phyloP scores from a whole-genome alignment of 129 eudicot species.

The Flaveria sonorensis region DNA sequence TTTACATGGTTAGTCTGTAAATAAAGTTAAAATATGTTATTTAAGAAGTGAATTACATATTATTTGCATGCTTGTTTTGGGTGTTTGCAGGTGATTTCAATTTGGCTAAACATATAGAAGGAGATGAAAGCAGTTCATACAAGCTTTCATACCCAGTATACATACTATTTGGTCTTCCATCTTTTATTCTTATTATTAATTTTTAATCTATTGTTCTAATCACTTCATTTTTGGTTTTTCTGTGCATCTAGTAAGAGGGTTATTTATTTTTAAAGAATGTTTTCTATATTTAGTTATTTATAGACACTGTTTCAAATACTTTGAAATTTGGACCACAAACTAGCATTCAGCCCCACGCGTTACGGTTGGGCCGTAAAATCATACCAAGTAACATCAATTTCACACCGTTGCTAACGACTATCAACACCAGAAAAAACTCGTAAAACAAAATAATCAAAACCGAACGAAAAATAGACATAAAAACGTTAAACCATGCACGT shows the following conservation, averaged over 20 bases:
- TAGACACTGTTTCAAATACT: background rate
- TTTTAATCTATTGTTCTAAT: conserved; percentile 14
- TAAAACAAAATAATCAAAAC: too few species aligned
- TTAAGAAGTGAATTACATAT: background rate
- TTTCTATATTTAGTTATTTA: too few species aligned
- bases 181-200: conserved; percentile 15
- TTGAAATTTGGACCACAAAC: too few species aligned
- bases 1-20: background rate
- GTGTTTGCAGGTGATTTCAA: conserved; percentile 59
- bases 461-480: too few species aligned
- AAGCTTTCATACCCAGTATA: conserved; percentile 13
- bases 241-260: background rate
- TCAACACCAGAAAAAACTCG: too few species aligned
- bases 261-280: background rate
- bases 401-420: too few species aligned
- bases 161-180: conserved; percentile 31
- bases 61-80: background rate
- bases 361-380: too few species aligned
- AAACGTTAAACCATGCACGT: too few species aligned
- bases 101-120: conserved; percentile 56
- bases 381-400: too few species aligned
- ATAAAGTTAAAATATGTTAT: background rate
- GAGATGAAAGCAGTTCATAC: conserved; percentile 35
- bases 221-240: background rate
- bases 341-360: too few species aligned